Evolutionary conservation across 2,329 filamentous ascomycete genomes (phyloP).

Genomic region (Pseudogymnoascus sp.): DNA sequence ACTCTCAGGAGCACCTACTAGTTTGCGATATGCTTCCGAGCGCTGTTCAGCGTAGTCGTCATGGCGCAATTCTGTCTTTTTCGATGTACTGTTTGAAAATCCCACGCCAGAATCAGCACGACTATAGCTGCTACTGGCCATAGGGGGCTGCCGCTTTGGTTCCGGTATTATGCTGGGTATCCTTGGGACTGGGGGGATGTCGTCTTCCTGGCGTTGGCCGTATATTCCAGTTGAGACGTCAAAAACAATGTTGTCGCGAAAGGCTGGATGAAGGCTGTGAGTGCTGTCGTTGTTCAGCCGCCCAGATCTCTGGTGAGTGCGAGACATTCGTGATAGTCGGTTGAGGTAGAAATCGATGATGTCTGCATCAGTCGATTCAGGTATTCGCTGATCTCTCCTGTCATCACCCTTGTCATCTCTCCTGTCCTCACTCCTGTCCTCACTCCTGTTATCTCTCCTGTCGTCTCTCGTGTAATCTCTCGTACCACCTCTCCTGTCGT

Average conservation of each 20-base stretch:
- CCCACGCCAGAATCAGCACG: not conserved
- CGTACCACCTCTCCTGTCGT: not conserved
- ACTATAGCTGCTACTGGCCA: not conserved
- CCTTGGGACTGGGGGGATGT: not conserved
- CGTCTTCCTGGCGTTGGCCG: not conserved
- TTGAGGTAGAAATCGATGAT: slow-evolving; percentile 2
- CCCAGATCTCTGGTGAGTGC: not conserved
- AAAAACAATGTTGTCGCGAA: not conserved
- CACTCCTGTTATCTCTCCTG: no score
- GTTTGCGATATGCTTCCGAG: slow-evolving; percentile 10
- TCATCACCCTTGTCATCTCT: no score
- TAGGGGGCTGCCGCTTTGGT: not conserved
- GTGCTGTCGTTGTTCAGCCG: not conserved
- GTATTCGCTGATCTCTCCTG: not conserved
- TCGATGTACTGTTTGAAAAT: not conserved
- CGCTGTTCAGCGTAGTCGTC: not conserved
- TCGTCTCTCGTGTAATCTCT: no score
- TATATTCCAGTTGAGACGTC: not conserved
- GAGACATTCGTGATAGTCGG: not conserved
- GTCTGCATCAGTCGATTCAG: not conserved
- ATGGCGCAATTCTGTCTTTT: not conserved
- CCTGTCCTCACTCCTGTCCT: no score
- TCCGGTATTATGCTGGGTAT: slow-evolving; percentile 1
- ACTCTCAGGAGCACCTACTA: not conserved
- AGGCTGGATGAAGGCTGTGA: slow-evolving; percentile 1